These are phyloP conservation scores for Tylopilus cervinicoccineus DNA, from an alignment of 768 basidiomycete genomes.

Conservation along the genomic window DNA sequence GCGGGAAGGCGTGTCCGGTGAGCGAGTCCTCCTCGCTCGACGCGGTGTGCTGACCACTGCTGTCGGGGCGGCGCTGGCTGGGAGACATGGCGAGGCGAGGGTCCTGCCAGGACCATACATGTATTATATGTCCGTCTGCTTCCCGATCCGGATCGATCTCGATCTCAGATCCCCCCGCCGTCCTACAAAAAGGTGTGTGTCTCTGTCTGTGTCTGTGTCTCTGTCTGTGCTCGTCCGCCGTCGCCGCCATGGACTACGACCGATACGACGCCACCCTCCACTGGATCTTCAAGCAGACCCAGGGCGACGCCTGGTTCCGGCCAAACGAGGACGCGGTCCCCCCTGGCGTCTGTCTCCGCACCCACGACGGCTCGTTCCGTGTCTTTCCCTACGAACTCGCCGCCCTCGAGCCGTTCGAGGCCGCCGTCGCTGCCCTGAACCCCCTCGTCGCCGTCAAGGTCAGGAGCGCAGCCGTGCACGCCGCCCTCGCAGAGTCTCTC, in stretches of 20 bases:
- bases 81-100: conserved; percentile 15
- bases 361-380: conserved; percentile 45
- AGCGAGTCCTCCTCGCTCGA: conserved; percentile 29
- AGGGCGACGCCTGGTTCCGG: conserved; percentile 52
- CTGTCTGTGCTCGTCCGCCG: conserved; percentile 3
- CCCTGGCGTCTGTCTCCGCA: conserved; percentile 47
- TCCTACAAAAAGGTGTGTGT: too few species aligned
- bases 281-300: conserved; percentile 31
- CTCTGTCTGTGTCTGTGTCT: too few species aligned
- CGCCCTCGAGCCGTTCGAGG: conserved; percentile 51
- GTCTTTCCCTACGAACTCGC: conserved; percentile 54
- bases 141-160: conserved; percentile 13
- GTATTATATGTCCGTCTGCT: too few species aligned
- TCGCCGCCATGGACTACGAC: conserved; percentile 32
- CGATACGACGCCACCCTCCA: conserved; percentile 30
- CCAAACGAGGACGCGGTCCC: conserved; percentile 46
- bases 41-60: conserved; percentile 12
- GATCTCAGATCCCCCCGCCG: conserved; percentile 4
- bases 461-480: conserved; percentile 47
- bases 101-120: too few species aligned
- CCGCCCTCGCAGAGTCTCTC: conserved; percentile 41
- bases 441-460: conserved; percentile 55
- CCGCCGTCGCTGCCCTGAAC: conserved; percentile 48
- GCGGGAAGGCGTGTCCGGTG: conserved; percentile 18
- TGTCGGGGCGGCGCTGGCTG: conserved; percentile 8